Base-by-base conservation (phyloP, 1,284 basidiomycete genomes). In the Leccinum proliferum region DNA sequence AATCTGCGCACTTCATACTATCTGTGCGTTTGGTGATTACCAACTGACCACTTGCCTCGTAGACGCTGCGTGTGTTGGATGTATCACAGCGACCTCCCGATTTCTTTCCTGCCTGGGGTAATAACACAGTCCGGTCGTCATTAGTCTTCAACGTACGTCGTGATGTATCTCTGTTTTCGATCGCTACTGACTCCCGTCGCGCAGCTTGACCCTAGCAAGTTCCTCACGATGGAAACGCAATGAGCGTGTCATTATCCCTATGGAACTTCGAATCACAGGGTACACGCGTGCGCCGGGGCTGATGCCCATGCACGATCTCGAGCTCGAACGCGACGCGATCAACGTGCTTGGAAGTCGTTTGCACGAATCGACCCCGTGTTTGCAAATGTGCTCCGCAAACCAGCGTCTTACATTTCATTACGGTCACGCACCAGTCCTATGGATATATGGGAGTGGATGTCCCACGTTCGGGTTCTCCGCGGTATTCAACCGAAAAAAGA, bases 401-500 rank as follows among this genome's bases (percentile, higher is more conserved):
- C 21, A 21, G 21, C 21, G 21, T 21, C 21, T 21, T 21, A 21
- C 21, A 21, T 21, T 21, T 21, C 21, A 21, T 21, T 21, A 21
- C 21, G 21, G 21, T 21, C 21, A 21, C 21, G 21, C 21, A 21
- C 21, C 21, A 21, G 21, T 21, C 21, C 21, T 21, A 75, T 99
- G 97, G 97, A 94, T 99, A 66, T 97, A 96, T 72, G 95, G 95
- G 12, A 96, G 93, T 72, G 97, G 97, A 4, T 98, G 95, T 73
- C 97, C 97, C 0, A 85, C 89, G 10, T 96, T 99, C 74, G 86
- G 86, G 1, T 92, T 98, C 74, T 86, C 87, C 48, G 94, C 96
- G 2, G 89, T 89, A 53, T 99, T 99, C 78, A 98, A 98, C 74
- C 83, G 95, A 67, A 99, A 99, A 80, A 96, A 96, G 78, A 96